Evolutionary conservation across 257 asterid genomes (phyloP).

Genomic region (Osmanthus fragrans): DNA sequence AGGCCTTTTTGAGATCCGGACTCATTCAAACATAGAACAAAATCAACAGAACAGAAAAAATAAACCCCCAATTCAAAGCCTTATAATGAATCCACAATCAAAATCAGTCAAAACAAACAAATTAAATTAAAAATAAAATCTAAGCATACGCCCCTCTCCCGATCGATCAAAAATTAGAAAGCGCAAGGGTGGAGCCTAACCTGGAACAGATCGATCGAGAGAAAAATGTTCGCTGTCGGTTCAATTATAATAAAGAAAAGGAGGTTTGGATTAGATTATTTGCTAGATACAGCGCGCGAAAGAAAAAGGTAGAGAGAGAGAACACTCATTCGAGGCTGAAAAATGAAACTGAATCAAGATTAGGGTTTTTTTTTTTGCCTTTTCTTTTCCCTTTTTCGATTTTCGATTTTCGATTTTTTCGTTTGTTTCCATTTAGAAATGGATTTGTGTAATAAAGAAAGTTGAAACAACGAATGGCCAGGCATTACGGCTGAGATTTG

Average conservation of each 20-base stretch:
- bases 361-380: constrained; percentile 28
- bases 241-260: neutral
- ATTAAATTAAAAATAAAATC: neutral
- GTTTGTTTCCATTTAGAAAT: neutral
- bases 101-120: neutral
- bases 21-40: neutral
- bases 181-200: constrained; percentile 17
- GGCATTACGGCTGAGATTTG: neutral
- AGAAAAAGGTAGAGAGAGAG: constrained; percentile 16
- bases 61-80: constrained; percentile 14
- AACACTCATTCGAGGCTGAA: constrained; percentile 29
- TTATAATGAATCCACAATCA: neutral
- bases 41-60: neutral
- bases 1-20: constrained; percentile 1
- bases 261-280: constrained; percentile 22
- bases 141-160: constrained; percentile 3
- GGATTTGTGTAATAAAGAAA: neutral
- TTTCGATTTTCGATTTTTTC: neutral
- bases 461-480: neutral
- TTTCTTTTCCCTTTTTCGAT: neutral
- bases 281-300: neutral
- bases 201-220: constrained; percentile 20
- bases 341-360: constrained; percentile 28
- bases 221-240: neutral
- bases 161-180: constrained; percentile 15